Conservation (phyloP, 306 rosid genomes). For the Quercus alba region DNA sequence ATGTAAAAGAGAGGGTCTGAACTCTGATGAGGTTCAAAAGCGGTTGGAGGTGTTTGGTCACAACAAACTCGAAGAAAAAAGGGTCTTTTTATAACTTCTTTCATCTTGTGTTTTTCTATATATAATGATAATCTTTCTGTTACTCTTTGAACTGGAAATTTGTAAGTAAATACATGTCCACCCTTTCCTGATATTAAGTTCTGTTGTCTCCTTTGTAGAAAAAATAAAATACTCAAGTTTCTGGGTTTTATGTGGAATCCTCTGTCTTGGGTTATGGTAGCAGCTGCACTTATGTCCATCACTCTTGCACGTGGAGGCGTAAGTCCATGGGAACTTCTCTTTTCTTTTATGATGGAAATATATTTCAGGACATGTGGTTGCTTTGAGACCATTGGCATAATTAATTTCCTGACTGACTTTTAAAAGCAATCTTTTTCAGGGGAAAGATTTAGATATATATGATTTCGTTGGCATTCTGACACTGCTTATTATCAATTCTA, state of each 20-base stretch:
- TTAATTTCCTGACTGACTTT: no score
- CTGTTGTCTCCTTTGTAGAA: slow-evolving; percentile 30
- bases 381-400: no score
- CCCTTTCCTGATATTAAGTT: background rate
- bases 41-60: slow-evolving; percentile 61
- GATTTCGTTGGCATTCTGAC: slow-evolving; percentile 57
- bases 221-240: slow-evolving; percentile 61
- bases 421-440: slow-evolving; percentile 24
- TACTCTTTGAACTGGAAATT: no score
- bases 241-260: slow-evolving; percentile 91
- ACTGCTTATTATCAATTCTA: slow-evolving; percentile 61
- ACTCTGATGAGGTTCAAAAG: slow-evolving; percentile 48
- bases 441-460: slow-evolving; percentile 36
- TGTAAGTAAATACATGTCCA: background rate
- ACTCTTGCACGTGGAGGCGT: slow-evolving; percentile 65
- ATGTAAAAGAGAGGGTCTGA: slow-evolving; percentile 57
- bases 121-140: no score
- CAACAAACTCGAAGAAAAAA: slow-evolving; percentile 74
- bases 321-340: background rate
- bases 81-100: slow-evolving; percentile 32
- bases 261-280: slow-evolving; percentile 85
- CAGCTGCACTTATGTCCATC: slow-evolving; percentile 76
- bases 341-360: background rate
- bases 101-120: background rate
- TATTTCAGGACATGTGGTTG: background rate